These are phyloP conservation scores for Helotiales sp. DNA, from an alignment of 2,329 filamentous ascomycete genomes.

Conservation along the genomic window DNA sequence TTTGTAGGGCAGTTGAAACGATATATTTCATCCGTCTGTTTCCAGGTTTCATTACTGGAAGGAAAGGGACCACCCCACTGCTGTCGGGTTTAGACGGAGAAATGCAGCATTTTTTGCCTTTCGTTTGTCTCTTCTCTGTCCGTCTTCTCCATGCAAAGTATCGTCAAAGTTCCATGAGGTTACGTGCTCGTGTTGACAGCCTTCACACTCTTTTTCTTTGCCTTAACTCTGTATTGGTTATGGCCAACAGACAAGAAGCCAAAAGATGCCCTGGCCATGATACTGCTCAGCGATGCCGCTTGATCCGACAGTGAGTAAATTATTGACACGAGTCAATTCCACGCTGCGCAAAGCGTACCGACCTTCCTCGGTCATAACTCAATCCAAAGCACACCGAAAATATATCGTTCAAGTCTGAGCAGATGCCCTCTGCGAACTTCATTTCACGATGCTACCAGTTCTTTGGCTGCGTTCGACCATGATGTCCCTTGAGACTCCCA, in stretches of 20 bases:
- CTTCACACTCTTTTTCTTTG: too few species aligned
- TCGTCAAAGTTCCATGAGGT: too few species aligned
- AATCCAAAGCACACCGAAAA: too few species aligned
- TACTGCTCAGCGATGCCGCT: not conserved
- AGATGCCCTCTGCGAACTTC: not conserved
- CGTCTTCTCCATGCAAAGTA: not conserved
- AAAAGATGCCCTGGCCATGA: too few species aligned
- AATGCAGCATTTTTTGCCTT: not conserved
- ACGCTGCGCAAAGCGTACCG: not conserved
- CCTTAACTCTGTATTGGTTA: too few species aligned
- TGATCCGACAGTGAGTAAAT: not conserved
- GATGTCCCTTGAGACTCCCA: too few species aligned
- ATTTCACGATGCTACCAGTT: not conserved
- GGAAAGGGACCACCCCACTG: not conserved
- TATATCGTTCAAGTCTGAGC: too few species aligned
- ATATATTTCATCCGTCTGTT: not conserved
- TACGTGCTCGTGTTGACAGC: too few species aligned
- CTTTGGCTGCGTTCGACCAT: not conserved
- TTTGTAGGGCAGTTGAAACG: not conserved
- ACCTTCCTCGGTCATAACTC: too few species aligned
- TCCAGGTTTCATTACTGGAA: not conserved
- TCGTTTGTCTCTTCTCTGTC: not conserved
- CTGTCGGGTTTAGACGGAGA: not conserved
- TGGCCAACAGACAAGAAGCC: too few species aligned
- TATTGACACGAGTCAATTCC: not conserved